Conservation (phyloP, 345 rosid genomes). For the Salix purpurea region DNA sequence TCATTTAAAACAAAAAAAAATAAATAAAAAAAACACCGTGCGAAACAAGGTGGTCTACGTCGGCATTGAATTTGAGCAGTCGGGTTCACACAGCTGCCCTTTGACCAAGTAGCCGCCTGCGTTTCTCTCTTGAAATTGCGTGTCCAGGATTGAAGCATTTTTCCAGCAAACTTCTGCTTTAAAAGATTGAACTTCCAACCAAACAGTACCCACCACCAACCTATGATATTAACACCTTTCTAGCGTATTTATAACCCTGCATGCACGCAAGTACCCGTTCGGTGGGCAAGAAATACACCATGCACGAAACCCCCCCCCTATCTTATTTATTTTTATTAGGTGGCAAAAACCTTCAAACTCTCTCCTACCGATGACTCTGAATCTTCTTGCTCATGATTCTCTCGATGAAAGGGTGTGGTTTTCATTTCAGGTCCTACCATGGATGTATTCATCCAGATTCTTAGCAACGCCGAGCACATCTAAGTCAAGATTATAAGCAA, state of each 20-base stretch:
- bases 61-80: too few relatives aligned
- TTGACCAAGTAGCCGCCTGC: background rate
- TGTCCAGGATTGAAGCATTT: background rate
- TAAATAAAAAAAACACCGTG: too few relatives aligned
- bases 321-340: background rate
- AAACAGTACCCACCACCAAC: constrained; percentile 14
- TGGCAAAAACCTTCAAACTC: background rate
- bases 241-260: background rate
- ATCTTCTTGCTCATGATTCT: too few relatives aligned
- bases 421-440: too few relatives aligned
- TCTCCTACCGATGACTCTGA: background rate
- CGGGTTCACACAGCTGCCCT: background rate
- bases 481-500: too few relatives aligned
- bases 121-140: background rate
- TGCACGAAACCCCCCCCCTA: constrained; percentile 10
- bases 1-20: too few relatives aligned
- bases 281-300: constrained; percentile 5
- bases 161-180: constrained; percentile 10
- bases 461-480: too few relatives aligned
- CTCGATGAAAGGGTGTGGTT: too few relatives aligned
- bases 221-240: background rate
- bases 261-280: background rate
- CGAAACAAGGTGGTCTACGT: too few relatives aligned
- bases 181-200: constrained; percentile 33
- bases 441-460: too few relatives aligned